Conservation (phyloP, 2,329 filamentous ascomycete genomes). For the Colletotrichum sp. region DNA sequence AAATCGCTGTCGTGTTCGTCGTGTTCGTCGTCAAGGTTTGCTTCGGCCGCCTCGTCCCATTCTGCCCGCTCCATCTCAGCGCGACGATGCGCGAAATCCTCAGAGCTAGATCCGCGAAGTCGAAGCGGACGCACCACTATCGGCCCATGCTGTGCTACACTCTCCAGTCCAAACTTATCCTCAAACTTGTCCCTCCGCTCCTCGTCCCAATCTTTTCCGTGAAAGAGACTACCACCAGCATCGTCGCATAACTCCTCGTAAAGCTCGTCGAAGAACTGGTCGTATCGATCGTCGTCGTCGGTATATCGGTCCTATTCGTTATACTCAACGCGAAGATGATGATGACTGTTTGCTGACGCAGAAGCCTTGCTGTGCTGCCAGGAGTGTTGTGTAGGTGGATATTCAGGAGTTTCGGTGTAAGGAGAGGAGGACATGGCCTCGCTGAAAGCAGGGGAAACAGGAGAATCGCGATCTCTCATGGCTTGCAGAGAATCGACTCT, state of each 20-base stretch:
- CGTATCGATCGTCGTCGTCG: slow-evolving; percentile 24
- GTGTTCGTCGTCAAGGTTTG: slow-evolving; percentile 28
- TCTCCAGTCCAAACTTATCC: neutral
- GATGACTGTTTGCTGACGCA: slow-evolving; percentile 35
- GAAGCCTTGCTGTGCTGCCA: slow-evolving; percentile 37
- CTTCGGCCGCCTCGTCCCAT: slow-evolving; percentile 22
- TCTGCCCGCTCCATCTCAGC: slow-evolving; percentile 19
- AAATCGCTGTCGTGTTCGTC: slow-evolving; percentile 28
- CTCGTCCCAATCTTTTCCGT: slow-evolving; percentile 10
- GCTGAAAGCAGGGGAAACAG: slow-evolving; percentile 33
- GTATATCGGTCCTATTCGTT: slow-evolving; percentile 26
- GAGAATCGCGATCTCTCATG: slow-evolving; percentile 32
- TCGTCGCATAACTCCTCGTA: slow-evolving; percentile 19
- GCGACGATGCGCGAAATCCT: slow-evolving; percentile 11
- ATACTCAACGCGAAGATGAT: slow-evolving; percentile 58
- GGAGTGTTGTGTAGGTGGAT: slow-evolving; percentile 31
- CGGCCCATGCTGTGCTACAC: slow-evolving; percentile 2
- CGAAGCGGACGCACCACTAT: slow-evolving; percentile 7
- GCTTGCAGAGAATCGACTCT: slow-evolving; percentile 47
- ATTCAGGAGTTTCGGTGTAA: slow-evolving; percentile 42
- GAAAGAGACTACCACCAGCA: slow-evolving; percentile 9
- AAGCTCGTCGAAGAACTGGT: slow-evolving; percentile 27
- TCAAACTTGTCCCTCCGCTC: neutral
- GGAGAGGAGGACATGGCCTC: slow-evolving; percentile 47
- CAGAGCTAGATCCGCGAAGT: neutral